Conservation (phyloP, 2,329 filamentous ascomycete species). For the Microcyclosporella mali region DNA sequence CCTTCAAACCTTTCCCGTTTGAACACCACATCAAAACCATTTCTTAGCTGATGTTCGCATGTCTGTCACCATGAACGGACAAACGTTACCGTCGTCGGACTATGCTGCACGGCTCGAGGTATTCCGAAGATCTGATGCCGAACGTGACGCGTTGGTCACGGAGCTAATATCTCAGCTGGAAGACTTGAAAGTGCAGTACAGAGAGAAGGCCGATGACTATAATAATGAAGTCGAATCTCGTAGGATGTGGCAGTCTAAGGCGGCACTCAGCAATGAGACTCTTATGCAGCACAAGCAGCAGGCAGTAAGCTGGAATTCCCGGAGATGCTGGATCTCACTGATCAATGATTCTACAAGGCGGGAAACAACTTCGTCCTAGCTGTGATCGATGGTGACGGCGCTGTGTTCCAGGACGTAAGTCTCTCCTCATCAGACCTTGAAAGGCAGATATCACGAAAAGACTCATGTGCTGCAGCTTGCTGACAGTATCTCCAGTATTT, state of each 20-base stretch:
- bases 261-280: slow-evolving; percentile 16
- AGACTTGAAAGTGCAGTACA: slow-evolving; percentile 28
- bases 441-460: neutral
- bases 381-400: slow-evolving; percentile 46
- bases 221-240: slow-evolving; percentile 33
- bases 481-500: slow-evolving; percentile 22
- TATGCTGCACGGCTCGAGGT: slow-evolving; percentile 26
- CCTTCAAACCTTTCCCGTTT: too few species aligned
- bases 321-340: neutral
- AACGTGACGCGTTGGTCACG: slow-evolving; percentile 28
- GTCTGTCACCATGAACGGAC: slow-evolving; percentile 18
- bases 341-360: slow-evolving; percentile 13
- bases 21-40: too few species aligned
- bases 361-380: slow-evolving; percentile 41
- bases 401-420: slow-evolving; percentile 37
- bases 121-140: slow-evolving; percentile 28
- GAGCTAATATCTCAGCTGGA: slow-evolving; percentile 30
- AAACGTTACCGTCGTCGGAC: slow-evolving; percentile 4
- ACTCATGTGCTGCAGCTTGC: neutral
- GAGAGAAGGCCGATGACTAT: slow-evolving; percentile 32
- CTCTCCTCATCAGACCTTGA: neutral
- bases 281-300: slow-evolving; percentile 21
- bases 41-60: neutral
- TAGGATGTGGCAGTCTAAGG: slow-evolving; percentile 31
- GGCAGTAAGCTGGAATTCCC: slow-evolving; percentile 16